Evolutionary conservation across 1,139 yeast species (phyloP).

Genomic region (Scheffersomyces illinoinensis): DNA sequence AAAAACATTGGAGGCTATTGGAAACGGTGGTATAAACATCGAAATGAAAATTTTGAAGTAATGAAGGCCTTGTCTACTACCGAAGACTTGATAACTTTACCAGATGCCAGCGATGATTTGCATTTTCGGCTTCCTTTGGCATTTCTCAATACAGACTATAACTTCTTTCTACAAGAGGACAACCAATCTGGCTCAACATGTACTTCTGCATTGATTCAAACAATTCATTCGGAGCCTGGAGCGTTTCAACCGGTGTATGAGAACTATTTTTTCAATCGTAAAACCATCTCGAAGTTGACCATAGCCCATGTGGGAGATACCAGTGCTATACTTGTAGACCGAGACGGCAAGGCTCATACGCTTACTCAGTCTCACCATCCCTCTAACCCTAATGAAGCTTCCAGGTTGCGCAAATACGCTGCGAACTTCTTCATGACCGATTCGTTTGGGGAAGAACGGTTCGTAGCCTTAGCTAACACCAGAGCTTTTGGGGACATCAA

Average conservation of each 20-base stretch:
- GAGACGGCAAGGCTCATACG: conserved; percentile 74
- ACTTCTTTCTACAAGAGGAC: conserved; percentile 35
- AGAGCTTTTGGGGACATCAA: conserved; percentile 87
- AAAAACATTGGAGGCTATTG: conserved; percentile 82
- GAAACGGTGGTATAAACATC: conserved; percentile 69
- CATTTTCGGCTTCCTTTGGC: conserved; percentile 61
- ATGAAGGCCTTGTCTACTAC: conserved; percentile 34
- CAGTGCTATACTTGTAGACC: conserved; percentile 78
- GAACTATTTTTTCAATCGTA: conserved; percentile 67
- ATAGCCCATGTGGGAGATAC: conserved; percentile 97
- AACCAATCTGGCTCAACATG: conserved; percentile 76
- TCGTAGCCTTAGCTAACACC: conserved; percentile 84
- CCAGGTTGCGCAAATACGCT: conserved; percentile 68
- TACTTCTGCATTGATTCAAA: conserved; percentile 72
- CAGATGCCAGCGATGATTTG: conserved; percentile 47
- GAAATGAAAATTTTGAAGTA: conserved; percentile 42
- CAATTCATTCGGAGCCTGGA: conserved; percentile 37
- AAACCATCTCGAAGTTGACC: conserved; percentile 67
- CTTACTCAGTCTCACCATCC: conserved; percentile 87
- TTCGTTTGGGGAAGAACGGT: conserved; percentile 91
- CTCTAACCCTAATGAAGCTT: conserved; percentile 73
- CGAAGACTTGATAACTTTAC: conserved; percentile 14
- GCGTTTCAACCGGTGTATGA: conserved; percentile 33
- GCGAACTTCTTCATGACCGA: conserved; percentile 80
- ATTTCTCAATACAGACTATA: conserved; percentile 61